These are phyloP conservation scores for Nymphaea thermarum DNA, from an alignment of 164 flowering plant genomes.

Conservation along the genomic window DNA sequence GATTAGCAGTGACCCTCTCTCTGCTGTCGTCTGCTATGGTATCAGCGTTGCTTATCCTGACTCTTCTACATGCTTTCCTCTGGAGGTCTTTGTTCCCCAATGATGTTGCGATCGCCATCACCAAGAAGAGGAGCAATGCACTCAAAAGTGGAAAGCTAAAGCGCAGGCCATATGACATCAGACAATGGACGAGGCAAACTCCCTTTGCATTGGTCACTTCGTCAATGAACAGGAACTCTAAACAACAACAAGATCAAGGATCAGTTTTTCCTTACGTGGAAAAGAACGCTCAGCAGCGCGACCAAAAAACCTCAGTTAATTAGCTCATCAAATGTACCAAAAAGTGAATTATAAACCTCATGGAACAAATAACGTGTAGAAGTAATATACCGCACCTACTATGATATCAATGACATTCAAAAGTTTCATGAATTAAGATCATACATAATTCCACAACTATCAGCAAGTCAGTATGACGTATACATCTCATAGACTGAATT, in stretches of 20 bases:
- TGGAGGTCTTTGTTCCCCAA: conserved; percentile 86
- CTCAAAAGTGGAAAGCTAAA: conserved; percentile 30
- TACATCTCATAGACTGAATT: too few species aligned
- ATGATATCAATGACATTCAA: too few species aligned
- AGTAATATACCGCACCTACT: too few species aligned
- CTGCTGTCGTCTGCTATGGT: conserved; percentile 89
- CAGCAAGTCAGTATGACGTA: too few species aligned
- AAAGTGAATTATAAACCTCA: too few species aligned
- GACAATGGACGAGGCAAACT: conserved; percentile 76
- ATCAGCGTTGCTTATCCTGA: conserved; percentile 49
- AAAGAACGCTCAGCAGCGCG: not conserved
- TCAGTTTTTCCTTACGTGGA: not conserved
- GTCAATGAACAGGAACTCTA: conserved; percentile 21
- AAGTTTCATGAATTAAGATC: too few species aligned
- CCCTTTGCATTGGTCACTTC: conserved; percentile 31
- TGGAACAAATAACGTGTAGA: too few species aligned
- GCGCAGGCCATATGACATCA: conserved; percentile 35
- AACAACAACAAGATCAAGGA: not conserved
- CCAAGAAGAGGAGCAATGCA: conserved; percentile 31
- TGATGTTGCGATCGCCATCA: conserved; percentile 88
- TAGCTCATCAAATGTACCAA: too few species aligned
- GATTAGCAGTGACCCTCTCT: conserved; percentile 58
- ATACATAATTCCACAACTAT: too few species aligned
- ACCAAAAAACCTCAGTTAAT: not conserved
- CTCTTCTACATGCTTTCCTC: conserved; percentile 82